Evolutionary conservation across 2,329 filamentous ascomycete species (phyloP), one percentile per base, ranked within the genome.

Genomic region (Allantophomopsis cytisporea): DNA sequence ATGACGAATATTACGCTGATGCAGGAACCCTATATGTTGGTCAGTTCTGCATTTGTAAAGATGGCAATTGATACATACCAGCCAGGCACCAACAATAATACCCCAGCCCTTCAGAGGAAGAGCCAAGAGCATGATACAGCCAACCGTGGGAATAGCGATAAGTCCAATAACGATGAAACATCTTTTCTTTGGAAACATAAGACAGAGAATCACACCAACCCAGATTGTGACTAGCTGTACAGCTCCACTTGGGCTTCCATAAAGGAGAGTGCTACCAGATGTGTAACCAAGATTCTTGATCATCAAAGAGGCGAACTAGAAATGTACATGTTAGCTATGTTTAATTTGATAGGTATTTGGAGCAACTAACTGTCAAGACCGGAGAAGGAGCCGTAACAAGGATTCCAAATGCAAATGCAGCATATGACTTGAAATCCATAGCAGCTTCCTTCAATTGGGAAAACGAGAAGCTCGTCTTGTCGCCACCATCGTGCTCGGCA

Each of bases 161-260:
- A 28, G 23, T 28, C 23, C 23, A 28, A 28, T 28, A 28, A 28
- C 23, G 23, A 28, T 28, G 8, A 28, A 28, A 28, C 23, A 28
- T 28, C 67, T 50, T 79, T 79, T 47, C 63, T 66, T 43, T 69
- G 69, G 41, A 68, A 58, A n/a, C 57, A 55, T 0, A 69, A 71
- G 0, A 74, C 68, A 2, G 74, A 55, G 53, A 63, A 73, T 0
- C 71, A 28, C 74, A 1, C 70, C 68, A 5, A 70, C 71, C 28
- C 79, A 60, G 0, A 70, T 80, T 0, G 73, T 65, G 15, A 78
- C 58, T 11, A 79, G 63, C 47, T 80, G 74, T 0, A 78, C 70
- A 0, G 64, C 63, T n/a, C 61, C 61, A 5, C 60, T 61, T 0
- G 62, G 61, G 21, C 64, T 56, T 39, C 59, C 62, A 36, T 63